phyloP scores from a whole-genome alignment of 768 basidiomycete genomes.

The Mycena capillaripes region DNA sequence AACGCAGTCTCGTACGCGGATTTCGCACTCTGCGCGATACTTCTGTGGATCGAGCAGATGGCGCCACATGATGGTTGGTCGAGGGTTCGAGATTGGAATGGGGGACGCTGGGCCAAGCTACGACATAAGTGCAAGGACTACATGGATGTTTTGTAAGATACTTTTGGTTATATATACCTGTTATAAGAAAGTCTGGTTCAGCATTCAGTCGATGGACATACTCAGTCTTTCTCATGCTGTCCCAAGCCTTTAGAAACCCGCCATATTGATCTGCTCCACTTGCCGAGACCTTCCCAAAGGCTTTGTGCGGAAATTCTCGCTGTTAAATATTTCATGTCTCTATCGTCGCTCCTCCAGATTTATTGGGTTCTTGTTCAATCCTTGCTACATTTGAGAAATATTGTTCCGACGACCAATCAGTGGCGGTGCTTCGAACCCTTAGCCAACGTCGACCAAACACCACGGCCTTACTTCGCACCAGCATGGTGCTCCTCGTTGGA shows the following conservation, averaged over 20 bases:
- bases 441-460: not conserved
- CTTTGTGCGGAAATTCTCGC: too few species aligned
- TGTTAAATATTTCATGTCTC: too few species aligned
- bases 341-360: too few species aligned
- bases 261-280: too few species aligned
- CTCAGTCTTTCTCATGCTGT: too few species aligned
- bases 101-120: conserved; percentile 61
- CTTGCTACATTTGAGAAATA: too few species aligned
- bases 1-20: conserved; percentile 64
- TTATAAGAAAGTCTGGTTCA: too few species aligned
- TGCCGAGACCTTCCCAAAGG: too few species aligned
- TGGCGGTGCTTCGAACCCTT: not conserved
- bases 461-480: not conserved
- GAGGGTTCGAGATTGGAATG: conserved; percentile 61
- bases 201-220: too few species aligned
- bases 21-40: conserved; percentile 62
- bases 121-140: conserved; percentile 53
- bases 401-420: not conserved
- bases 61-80: conserved; percentile 66
- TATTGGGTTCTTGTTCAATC: too few species aligned
- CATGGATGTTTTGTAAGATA: conserved; percentile 50
- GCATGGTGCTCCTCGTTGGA: conserved; percentile 77
- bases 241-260: too few species aligned
- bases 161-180: too few species aligned
- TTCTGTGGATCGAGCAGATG: conserved; percentile 66